Percentiles rank a stretch among this genome's conserved stretches.
phyloP scores from a whole-genome alignment of 495 filamentous ascomycete species.

The Hyaloscypha bicolor region DNA sequence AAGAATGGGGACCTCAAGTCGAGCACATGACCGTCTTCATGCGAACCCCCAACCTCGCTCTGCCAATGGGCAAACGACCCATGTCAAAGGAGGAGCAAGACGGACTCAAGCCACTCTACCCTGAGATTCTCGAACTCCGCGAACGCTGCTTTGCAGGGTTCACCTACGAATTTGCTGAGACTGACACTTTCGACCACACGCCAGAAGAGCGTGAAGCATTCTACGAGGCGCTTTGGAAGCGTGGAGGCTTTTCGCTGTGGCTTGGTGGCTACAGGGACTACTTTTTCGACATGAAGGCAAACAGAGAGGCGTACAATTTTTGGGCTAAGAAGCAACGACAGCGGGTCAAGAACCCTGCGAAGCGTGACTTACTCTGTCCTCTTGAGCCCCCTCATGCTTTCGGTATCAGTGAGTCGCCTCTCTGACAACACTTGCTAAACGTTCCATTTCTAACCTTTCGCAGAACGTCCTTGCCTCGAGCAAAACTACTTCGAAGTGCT shows the following conservation, averaged over 20 bases:
- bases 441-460: background rate
- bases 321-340: constrained; percentile 55
- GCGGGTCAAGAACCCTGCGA: constrained; percentile 50
- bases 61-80: constrained; percentile 55
- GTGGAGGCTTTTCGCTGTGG: constrained; percentile 53
- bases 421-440: background rate
- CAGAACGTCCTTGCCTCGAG: constrained; percentile 56
- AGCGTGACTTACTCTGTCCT: constrained; percentile 55
- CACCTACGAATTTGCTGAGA: constrained; percentile 40
- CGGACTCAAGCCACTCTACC: constrained; percentile 43
- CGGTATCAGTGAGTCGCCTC: constrained; percentile 41
- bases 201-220: constrained; percentile 46
- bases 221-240: constrained; percentile 49
- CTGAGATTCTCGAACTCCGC: constrained; percentile 43
- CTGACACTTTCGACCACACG: constrained; percentile 47
- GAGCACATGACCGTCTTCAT: constrained; percentile 50
- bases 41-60: constrained; percentile 49
- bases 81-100: constrained; percentile 46
- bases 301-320: constrained; percentile 53
- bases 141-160: constrained; percentile 48
- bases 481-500: constrained; percentile 60
- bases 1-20: constrained; percentile 43
- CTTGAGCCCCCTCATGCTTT: constrained; percentile 52
- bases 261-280: constrained; percentile 53
- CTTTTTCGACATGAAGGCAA: constrained; percentile 46